Base-by-base conservation (phyloP, 2,329 filamentous ascomycete genomes). In the Alternaria sp. region DNA sequence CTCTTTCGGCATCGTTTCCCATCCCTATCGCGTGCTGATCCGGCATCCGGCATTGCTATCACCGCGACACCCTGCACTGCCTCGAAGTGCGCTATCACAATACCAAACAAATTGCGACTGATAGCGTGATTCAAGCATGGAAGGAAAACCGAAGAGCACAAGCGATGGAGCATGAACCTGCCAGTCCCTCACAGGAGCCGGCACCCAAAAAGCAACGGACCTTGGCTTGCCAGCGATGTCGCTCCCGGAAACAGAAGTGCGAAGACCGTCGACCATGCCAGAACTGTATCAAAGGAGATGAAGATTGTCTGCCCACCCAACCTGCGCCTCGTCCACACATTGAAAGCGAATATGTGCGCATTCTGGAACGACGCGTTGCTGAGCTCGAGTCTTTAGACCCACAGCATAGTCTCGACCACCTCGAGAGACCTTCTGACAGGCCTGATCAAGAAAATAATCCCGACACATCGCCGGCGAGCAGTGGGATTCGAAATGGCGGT, bases 201-300 rank as follows among this genome's bases (percentile, higher is more conserved):
- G 54, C 63, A 18, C 53, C 60, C 11, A 63, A 67, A 44, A 54
- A 58, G 57, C 65, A 67, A 53, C 56, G 65, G 40, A 64, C 58
- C 5, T 44, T 68, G 34, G 94, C 94, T 32, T 97, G 94, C 78
- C 66, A 65, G 41, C 54, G 66, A 44, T 72, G 69, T 54, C 65
- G 69, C 40, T 54, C 50, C 11, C 59, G 69, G 38, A 72, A 72
- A 50, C 69, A 72, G 44, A 71, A 69, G 50, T 72, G 69, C 52
- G 67, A 70, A 56, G 69, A 72, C 38, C 51, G 16, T 10, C 48
- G 65, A 28, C 68, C 69, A 18, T 72, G 69, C 48, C 40, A 45
- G n/a, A 86, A 87, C 69, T 97, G 94, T 77, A 90, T 90, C 69
- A 93, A 97, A 67, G 94, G 94, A 72, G 88, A 85, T 62, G 84